A percentile compares a stretch with the other conserved stretches of the same genome.
These are phyloP conservation scores for Arthrobotrys megalospora DNA, from an alignment of 2,329 filamentous ascomycete genomes.

Conservation along the genomic window DNA sequence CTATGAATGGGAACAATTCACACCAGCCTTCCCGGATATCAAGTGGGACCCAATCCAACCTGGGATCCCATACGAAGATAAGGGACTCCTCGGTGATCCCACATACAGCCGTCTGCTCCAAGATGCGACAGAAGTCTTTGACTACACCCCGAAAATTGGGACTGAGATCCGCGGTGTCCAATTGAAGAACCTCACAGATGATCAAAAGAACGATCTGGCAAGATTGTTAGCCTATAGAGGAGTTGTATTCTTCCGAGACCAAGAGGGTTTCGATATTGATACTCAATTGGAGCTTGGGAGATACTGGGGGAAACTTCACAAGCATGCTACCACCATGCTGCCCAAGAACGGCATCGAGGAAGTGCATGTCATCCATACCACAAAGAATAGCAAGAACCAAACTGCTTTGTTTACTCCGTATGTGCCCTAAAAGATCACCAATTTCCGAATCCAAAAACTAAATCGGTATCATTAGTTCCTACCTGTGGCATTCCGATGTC, in stretches of 20 bases:
- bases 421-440: not conserved
- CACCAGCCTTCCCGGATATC: conserved; percentile 72
- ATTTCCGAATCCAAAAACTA: not conserved
- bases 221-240: conserved; percentile 72
- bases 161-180: conserved; percentile 72
- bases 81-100: conserved; percentile 72
- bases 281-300: conserved; percentile 71
- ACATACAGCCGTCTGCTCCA: conserved; percentile 72
- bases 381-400: conserved; percentile 72
- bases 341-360: conserved; percentile 72
- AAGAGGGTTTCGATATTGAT: conserved; percentile 73
- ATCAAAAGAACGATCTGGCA: conserved; percentile 73
- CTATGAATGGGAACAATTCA: conserved; percentile 72
- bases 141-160: conserved; percentile 73
- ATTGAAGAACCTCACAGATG: conserved; percentile 70
- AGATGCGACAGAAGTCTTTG: conserved; percentile 72
- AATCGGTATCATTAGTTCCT: conserved; percentile 24
- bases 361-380: conserved; percentile 73
- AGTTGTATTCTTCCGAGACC: conserved; percentile 74
- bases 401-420: conserved; percentile 71
- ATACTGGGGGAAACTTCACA: conserved; percentile 73
- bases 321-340: conserved; percentile 73
- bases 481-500: conserved; percentile 67
- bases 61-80: conserved; percentile 71
- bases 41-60: conserved; percentile 71